These are phyloP conservation scores for Rutstroemia sydowiana DNA, from an alignment of 2,329 filamentous ascomycete species.

Conservation along the genomic window DNA sequence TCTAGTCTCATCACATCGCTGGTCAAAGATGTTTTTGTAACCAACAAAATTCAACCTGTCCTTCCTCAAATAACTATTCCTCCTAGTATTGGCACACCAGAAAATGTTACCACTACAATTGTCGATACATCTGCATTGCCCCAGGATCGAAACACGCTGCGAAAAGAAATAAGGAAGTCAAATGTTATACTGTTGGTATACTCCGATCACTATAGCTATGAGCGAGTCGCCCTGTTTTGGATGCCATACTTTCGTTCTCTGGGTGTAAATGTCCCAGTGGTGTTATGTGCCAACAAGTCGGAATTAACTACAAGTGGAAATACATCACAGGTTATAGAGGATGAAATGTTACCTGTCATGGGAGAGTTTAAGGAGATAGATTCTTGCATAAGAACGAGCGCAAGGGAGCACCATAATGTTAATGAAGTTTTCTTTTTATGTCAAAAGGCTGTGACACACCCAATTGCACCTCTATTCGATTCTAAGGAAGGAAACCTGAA, in stretches of 20 bases:
- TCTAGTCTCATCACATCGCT: constrained; percentile 89
- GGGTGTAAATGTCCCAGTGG: constrained; percentile 96
- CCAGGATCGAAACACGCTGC: constrained; percentile 81
- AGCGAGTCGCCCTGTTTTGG: constrained; percentile 94
- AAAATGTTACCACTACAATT: constrained; percentile 95
- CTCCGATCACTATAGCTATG: constrained; percentile 98
- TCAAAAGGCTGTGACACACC: constrained; percentile 95
- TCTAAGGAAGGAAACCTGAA: constrained; percentile 88
- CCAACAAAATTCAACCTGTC: constrained; percentile 88
- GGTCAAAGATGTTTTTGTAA: constrained; percentile 95
- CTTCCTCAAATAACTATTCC: constrained; percentile 93
- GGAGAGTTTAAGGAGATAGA: constrained; percentile 98
- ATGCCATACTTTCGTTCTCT: constrained; percentile 96
- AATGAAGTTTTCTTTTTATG: constrained; percentile 97
- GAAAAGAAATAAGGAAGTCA: constrained; percentile 91
- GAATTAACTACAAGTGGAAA: constrained; percentile 70
- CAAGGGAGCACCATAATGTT: constrained; percentile 85
- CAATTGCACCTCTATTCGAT: constrained; percentile 92
- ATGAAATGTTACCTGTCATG: constrained; percentile 98
- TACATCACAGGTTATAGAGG: constrained; percentile 80
- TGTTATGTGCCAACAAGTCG: constrained; percentile 96
- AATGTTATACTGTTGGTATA: constrained; percentile 97
- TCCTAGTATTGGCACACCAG: constrained; percentile 83
- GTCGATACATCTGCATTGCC: constrained; percentile 95
- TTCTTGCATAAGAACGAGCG: constrained; percentile 91